Evolutionary conservation across 1,284 basidiomycete species (phyloP).

Genomic region (Malassezia pachydermatis): DNA sequence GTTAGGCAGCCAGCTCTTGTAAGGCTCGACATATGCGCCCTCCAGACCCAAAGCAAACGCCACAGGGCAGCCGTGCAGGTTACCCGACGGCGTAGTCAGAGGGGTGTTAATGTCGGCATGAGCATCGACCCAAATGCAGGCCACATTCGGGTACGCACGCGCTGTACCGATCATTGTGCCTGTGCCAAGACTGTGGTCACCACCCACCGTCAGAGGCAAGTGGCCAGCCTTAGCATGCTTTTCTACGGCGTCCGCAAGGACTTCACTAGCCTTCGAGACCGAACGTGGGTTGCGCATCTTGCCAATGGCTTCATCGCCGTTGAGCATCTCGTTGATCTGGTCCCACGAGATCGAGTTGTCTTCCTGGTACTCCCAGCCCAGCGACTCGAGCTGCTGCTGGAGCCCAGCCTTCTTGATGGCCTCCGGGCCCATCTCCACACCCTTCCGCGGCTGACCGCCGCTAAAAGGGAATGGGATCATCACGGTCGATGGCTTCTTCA

Average conservation of each 20-base stretch:
- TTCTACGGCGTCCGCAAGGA: conserved; percentile 67
- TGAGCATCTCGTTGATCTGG: conserved; percentile 54
- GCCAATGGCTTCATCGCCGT: conserved; percentile 31
- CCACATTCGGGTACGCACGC: conserved; percentile 56
- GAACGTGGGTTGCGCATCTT: conserved; percentile 38
- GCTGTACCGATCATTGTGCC: conserved; percentile 48
- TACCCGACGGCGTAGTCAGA: conserved; percentile 71
- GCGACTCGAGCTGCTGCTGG: conserved; percentile 47
- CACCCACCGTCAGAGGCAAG: conserved; percentile 84
- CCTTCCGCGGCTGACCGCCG: conserved; percentile 39
- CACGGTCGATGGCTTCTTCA: neutral
- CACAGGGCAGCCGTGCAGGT: conserved; percentile 95
- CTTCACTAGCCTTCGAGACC: conserved; percentile 60
- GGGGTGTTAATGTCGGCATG: conserved; percentile 85
- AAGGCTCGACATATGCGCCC: conserved; percentile 41
- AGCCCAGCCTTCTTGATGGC: conserved; percentile 37
- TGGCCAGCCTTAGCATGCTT: conserved; percentile 65
- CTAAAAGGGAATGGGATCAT: conserved; percentile 34
- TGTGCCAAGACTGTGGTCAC: conserved; percentile 70
- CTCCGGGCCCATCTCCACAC: conserved; percentile 43
- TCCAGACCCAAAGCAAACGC: conserved; percentile 63
- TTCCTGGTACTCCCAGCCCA: conserved; percentile 83
- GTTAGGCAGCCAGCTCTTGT: conserved; percentile 41
- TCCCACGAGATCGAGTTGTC: conserved; percentile 81
- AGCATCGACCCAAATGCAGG: conserved; percentile 69